These are phyloP conservation scores for Neurospora sp. DNA, from an alignment of 495 filamentous ascomycete genomes.

Conservation along the genomic window DNA sequence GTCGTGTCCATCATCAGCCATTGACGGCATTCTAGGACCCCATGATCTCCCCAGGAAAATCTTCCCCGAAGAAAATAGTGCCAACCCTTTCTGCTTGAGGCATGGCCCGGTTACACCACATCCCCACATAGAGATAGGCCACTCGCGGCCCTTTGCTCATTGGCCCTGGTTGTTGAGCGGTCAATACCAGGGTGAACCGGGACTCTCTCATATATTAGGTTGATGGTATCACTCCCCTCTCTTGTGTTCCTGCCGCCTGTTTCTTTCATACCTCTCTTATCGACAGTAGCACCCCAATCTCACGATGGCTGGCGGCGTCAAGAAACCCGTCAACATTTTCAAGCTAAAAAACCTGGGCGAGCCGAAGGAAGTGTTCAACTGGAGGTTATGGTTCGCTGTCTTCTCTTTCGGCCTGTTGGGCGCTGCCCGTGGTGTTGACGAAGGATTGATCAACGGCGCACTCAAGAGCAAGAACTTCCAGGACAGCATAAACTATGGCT, in stretches of 20 bases:
- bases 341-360: conserved; percentile 43
- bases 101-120: neutral
- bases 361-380: conserved; percentile 52
- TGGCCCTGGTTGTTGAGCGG: neutral
- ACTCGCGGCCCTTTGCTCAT: neutral
- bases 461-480: conserved; percentile 57
- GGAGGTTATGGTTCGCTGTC: conserved; percentile 56
- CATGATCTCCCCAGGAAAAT: neutral
- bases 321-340: conserved; percentile 61
- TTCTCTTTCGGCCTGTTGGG: conserved; percentile 59
- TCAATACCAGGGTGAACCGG: neutral
- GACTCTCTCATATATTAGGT: neutral
- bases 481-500: conserved; percentile 44
- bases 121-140: neutral
- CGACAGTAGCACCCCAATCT: neutral
- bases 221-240: neutral
- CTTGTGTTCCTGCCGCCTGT: neutral
- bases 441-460: conserved; percentile 58
- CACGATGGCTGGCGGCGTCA: conserved; percentile 51
- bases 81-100: neutral
- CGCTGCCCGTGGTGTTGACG: conserved; percentile 62
- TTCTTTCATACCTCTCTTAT: neutral
- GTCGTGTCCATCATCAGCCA: neutral
- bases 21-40: neutral
- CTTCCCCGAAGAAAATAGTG: neutral